Percentiles rank a stretch among this genome's conserved stretches.
These are phyloP conservation scores for Bidens hawaiensis DNA, from an alignment of 140 eudicot species.

Conservation along the genomic window DNA sequence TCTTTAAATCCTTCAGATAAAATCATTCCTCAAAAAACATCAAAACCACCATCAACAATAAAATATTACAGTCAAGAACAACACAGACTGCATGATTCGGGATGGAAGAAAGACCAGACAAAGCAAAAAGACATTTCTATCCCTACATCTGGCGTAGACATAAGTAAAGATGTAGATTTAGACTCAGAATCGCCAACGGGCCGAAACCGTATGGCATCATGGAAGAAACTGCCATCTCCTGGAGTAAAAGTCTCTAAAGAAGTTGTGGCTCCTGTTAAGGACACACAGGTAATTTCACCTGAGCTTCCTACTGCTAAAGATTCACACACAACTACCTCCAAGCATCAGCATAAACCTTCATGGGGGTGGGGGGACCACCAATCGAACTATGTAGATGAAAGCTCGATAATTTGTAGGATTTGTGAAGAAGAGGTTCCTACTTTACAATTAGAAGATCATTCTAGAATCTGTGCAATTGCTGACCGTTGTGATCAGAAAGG, in stretches of 20 bases:
- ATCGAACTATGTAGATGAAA: conserved; percentile 57
- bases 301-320: conserved; percentile 58
- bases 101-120: conserved; percentile 52
- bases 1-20: conserved; percentile 73
- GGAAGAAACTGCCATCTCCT: conserved; percentile 87
- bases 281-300: conserved; percentile 30
- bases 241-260: conserved; percentile 57
- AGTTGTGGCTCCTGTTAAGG: conserved; percentile 26
- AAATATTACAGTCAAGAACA: conserved; percentile 96
- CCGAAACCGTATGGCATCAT: conserved; percentile 84
- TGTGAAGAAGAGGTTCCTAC: conserved; percentile 99
- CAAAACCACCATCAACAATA: conserved; percentile 44
- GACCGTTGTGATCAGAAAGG: conserved; percentile 97
- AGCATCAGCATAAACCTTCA: conserved; percentile 80
- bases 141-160: conserved; percentile 29
- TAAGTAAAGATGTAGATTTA: conserved; percentile 31
- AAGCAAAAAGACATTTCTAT: neutral
- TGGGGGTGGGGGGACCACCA: conserved; percentile 99
- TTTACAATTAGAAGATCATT: conserved; percentile 93
- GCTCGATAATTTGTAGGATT: conserved; percentile 87
- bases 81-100: conserved; percentile 29
- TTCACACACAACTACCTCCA: conserved; percentile 37
- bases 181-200: conserved; percentile 52
- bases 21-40: conserved; percentile 39
- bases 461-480: conserved; percentile 92